Conservation (phyloP, 768 basidiomycete genomes). For the Lactarius sp. region DNA sequence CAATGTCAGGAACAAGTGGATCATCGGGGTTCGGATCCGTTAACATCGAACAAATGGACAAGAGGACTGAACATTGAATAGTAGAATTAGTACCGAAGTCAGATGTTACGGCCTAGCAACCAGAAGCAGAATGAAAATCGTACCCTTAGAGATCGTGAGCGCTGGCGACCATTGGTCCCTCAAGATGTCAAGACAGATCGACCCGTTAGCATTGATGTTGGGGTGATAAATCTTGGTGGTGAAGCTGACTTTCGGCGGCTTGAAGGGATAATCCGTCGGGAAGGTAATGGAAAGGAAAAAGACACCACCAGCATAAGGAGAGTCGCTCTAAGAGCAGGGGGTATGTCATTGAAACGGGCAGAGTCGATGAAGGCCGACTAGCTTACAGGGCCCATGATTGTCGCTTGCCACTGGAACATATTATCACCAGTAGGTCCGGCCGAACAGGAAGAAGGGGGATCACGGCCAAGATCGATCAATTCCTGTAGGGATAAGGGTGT, state of each 20-base stretch:
- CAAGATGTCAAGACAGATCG: slow-evolving; percentile 97
- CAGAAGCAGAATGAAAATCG: slow-evolving; percentile 23
- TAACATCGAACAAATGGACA: slow-evolving; percentile 99
- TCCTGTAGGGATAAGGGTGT: slow-evolving; percentile 54
- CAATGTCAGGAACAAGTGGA: slow-evolving; percentile 97
- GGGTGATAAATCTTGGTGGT: slow-evolving; percentile 99
- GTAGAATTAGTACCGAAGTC: slow-evolving; percentile 1
- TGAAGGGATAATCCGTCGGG: slow-evolving; percentile 99
- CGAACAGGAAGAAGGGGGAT: slow-evolving; percentile 99
- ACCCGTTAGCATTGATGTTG: slow-evolving; percentile 99
- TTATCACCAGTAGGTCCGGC: slow-evolving; percentile 97
- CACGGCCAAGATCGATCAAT: slow-evolving; percentile 97
- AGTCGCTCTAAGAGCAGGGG: slow-evolving; percentile 66
- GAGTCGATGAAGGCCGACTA: neutral
- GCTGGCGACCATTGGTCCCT: slow-evolving; percentile 99
- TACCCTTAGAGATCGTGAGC: slow-evolving; percentile 97
- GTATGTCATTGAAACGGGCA: slow-evolving; percentile 27
- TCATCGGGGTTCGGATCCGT: slow-evolving; percentile 99
- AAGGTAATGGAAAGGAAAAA: slow-evolving; percentile 96
- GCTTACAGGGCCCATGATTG: slow-evolving; percentile 98
- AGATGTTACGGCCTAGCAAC: neutral
- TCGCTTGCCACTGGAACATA: slow-evolving; percentile 99
- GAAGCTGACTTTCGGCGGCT: slow-evolving; percentile 98
- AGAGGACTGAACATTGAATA: slow-evolving; percentile 55
- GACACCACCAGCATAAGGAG: slow-evolving; percentile 97